Evolutionary conservation across 495 filamentous ascomycete genomes (phyloP).

Genomic region (Penicillium canescens): DNA sequence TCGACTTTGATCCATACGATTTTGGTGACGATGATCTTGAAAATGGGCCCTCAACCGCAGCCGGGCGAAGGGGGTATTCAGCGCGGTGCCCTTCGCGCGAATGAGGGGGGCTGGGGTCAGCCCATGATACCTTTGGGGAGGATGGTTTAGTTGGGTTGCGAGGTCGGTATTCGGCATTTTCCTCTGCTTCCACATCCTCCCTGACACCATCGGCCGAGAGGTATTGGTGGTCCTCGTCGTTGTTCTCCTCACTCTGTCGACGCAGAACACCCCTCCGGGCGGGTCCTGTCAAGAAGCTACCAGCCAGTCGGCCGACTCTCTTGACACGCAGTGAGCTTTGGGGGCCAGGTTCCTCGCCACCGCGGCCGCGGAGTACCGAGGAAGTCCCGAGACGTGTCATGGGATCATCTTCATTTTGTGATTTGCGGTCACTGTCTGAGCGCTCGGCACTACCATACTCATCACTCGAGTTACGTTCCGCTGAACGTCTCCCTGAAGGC

Average conservation of each 20-base stretch:
- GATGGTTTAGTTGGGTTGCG: conserved; percentile 34
- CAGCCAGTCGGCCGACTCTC: conserved; percentile 67
- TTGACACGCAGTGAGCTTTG: conserved; percentile 75
- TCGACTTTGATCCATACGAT: conserved; percentile 44
- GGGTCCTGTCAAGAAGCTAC: conserved; percentile 72
- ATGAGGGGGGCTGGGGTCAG: conserved; percentile 40
- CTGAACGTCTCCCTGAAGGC: conserved; percentile 37
- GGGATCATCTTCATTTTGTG: conserved; percentile 41
- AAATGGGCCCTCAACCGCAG: conserved; percentile 32
- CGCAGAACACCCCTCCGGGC: conserved; percentile 68
- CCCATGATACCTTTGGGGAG: conserved; percentile 48
- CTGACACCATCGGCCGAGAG: conserved; percentile 30
- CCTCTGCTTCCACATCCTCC: conserved; percentile 25
- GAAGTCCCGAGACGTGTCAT: conserved; percentile 50
- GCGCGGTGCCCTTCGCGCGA: conserved; percentile 27
- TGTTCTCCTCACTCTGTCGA: conserved; percentile 72
- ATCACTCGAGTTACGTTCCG: conserved; percentile 33
- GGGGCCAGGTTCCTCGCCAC: conserved; percentile 55
- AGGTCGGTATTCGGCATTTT: conserved; percentile 30
- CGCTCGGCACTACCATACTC: conserved; percentile 43
- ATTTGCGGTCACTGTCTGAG: conserved; percentile 46
- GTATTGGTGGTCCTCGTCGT: conserved; percentile 36
- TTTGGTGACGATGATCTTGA: conserved; percentile 43
- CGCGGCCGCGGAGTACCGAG: conserved; percentile 48
- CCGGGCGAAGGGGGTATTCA: conserved; percentile 17